Evolutionary conservation across 257 asterid species (phyloP).

Genomic region (Solanum lycopersicoides): DNA sequence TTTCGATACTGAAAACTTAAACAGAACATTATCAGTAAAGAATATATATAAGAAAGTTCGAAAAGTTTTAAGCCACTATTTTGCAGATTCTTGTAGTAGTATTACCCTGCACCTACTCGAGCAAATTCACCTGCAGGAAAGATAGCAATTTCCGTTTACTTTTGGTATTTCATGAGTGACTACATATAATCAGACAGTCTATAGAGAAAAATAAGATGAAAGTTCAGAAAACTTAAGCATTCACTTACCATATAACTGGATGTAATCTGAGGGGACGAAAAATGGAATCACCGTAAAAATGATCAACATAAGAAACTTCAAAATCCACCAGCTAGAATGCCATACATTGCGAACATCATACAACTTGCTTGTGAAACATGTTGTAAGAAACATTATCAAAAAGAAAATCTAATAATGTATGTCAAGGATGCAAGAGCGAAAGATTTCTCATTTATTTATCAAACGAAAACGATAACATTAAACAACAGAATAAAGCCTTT

Average conservation of each 20-base stretch:
- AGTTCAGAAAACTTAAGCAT: not conserved
- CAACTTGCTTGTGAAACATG: conserved; percentile 47
- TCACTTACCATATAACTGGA: conserved; percentile 69
- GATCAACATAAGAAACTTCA: conserved; percentile 41
- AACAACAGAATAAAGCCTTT: not conserved
- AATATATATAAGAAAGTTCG: not conserved
- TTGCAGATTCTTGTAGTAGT: not conserved
- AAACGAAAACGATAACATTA: not conserved
- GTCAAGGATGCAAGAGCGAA: conserved; percentile 31
- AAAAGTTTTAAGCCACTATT: not conserved
- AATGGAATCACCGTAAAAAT: conserved; percentile 54
- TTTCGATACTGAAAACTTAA: not conserved
- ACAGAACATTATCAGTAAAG: not conserved
- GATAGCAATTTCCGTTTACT: too few relatives aligned
- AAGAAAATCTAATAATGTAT: conserved; percentile 49
- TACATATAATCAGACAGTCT: not conserved
- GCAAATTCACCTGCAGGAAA: conserved; percentile 70
- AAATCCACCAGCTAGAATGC: conserved; percentile 89
- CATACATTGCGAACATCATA: conserved; percentile 42
- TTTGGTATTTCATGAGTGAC: not conserved
- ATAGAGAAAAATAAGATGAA: not conserved
- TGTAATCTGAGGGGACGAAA: conserved; percentile 57
- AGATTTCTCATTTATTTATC: not conserved
- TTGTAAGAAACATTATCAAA: conserved; percentile 58
- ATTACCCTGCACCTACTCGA: conserved; percentile 97